Conservation (phyloP, 164 flowering plant species). For the Pachysandra terminalis region DNA sequence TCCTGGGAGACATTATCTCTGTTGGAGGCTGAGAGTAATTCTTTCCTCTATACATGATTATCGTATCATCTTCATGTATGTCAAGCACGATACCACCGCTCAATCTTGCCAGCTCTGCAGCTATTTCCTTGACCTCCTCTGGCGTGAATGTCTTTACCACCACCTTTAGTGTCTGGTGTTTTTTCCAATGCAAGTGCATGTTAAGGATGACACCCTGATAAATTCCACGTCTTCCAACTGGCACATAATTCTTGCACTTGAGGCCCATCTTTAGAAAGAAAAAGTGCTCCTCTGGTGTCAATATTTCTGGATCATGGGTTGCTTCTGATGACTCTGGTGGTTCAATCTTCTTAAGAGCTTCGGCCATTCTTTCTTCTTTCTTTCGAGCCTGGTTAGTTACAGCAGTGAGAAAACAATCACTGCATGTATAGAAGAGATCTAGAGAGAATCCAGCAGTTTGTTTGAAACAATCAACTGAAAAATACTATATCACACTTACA, state of each 20-base stretch:
- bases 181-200: slow-evolving; percentile 99
- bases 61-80: slow-evolving; percentile 79
- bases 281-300: slow-evolving; percentile 97
- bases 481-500: background rate
- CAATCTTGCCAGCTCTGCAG: slow-evolving; percentile 81
- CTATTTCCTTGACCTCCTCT: slow-evolving; percentile 89
- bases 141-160: slow-evolving; percentile 82
- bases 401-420: background rate
- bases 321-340: slow-evolving; percentile 66
- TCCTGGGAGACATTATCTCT: slow-evolving; percentile 85
- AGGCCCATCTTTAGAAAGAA: slow-evolving; percentile 87
- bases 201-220: slow-evolving; percentile 93
- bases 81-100: slow-evolving; percentile 96
- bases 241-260: slow-evolving; percentile 86
- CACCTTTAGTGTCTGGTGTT: slow-evolving; percentile 86
- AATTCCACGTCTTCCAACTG: slow-evolving; percentile 90
- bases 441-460: background rate
- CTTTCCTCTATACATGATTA: slow-evolving; percentile 97
- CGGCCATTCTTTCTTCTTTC: slow-evolving; percentile 72
- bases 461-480: background rate
- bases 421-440: background rate
- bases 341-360: slow-evolving; percentile 72
- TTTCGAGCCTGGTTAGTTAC: slow-evolving; percentile 52
- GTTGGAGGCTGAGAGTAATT: slow-evolving; percentile 93
- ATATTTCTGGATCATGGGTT: slow-evolving; percentile 91